Base-by-base conservation (phyloP, 2,329 filamentous ascomycete species). In the Penicillium rolfsii region DNA sequence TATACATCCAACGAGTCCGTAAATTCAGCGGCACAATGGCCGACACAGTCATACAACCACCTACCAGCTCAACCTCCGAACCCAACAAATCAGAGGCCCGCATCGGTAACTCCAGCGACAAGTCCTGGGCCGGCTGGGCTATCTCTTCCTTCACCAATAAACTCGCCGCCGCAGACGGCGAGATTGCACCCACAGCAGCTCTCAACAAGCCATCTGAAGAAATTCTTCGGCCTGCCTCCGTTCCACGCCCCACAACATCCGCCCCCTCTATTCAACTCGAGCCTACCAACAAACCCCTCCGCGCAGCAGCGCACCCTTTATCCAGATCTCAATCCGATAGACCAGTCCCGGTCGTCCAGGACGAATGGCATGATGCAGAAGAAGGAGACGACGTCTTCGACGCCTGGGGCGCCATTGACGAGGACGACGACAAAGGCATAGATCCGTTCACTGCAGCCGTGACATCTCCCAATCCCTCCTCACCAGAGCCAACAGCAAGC, bases 141-240 rank as follows among this genome's bases (percentile, higher is more conserved):
- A 97, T 99, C 57, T 98, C 95, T 0, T 97, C 93, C 1, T 99
- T 99, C 74, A 98, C 95, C 1, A 98, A 98, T 77, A 97, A 97
- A 71, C 76, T 98, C 12, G 89, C 91, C 1, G 80, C 90, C 0
- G 93, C 92, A 0, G 90, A 90, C 8, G 95, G 95, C 19, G 90
- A 97, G 59, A 99, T 99, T 64, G 84, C 94, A 72, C 80, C 87
- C 12, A 79, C 83, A 19, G 77, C 81, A 56, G 83, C 83, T 62
- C 79, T 79, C 38, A 74, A 77, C 2, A 71, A 80, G 3, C 71
- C 78, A 0, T 72, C 80, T 12, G 77, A 83, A 22, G 80, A 80
- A 30, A 63, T 70, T 48, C 57, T 67, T 28, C 79, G 82, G 26
- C 76, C 83, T 36, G 78, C 81, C 8, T 84, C 82, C 22, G 78